Evolutionary conservation across 495 filamentous ascomycete genomes (phyloP).

Genomic region (Lasiosphaeria miniovina): DNA sequence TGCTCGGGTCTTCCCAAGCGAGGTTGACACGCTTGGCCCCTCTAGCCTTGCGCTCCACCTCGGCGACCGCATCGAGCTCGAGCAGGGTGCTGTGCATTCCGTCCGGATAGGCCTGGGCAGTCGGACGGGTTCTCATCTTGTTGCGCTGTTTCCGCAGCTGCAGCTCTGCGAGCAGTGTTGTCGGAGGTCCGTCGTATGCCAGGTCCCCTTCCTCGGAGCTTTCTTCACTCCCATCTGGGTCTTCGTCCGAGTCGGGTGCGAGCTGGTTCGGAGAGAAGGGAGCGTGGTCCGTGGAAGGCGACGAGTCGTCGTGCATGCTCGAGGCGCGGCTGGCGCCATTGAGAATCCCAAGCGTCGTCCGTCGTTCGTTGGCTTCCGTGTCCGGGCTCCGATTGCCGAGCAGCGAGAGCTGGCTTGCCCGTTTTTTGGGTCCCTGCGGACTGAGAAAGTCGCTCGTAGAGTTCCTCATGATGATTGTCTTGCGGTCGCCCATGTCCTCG

Average conservation of each 20-base stretch:
- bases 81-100: conserved; percentile 88
- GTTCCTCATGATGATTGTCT: conserved; percentile 15
- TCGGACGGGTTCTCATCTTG: conserved; percentile 68
- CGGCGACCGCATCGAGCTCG: conserved; percentile 85
- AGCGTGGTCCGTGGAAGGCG: conserved; percentile 7
- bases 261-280: conserved; percentile 24
- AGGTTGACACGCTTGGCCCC: conserved; percentile 72
- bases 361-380: conserved; percentile 19
- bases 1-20: conserved; percentile 77
- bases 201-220: conserved; percentile 35
- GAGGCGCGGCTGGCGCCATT: conserved; percentile 7
- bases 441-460: conserved; percentile 14
- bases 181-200: conserved; percentile 67
- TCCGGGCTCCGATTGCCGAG: conserved; percentile 15
- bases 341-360: conserved; percentile 11
- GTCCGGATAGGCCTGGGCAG: conserved; percentile 61
- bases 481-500: conserved; percentile 4
- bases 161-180: conserved; percentile 87
- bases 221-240: conserved; percentile 10
- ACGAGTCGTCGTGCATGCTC: conserved; percentile 1
- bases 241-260: conserved; percentile 24
- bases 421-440: conserved; percentile 30
- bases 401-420: conserved; percentile 37
- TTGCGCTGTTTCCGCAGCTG: conserved; percentile 84
- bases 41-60: conserved; percentile 75